These are phyloP conservation scores for Pulveroboletus sp. DNA, from an alignment of 768 basidiomycete genomes.

Conservation along the genomic window DNA sequence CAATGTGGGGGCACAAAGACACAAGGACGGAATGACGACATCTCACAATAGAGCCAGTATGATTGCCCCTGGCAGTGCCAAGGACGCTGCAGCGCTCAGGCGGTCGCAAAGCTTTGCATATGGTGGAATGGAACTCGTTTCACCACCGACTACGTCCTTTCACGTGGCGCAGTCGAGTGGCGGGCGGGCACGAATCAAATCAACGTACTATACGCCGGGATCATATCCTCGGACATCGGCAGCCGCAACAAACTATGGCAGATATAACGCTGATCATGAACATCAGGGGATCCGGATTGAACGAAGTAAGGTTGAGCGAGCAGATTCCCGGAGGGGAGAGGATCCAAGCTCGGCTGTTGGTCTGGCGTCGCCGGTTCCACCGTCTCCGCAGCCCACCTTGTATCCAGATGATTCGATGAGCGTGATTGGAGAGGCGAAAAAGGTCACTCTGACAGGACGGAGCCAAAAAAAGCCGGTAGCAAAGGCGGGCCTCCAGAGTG, in stretches of 20 bases:
- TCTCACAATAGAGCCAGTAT: conserved; percentile 21
- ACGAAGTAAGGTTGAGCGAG: conserved; percentile 30
- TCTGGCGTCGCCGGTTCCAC: conserved; percentile 31
- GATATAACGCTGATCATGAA: conserved; percentile 33
- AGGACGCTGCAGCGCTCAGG: conserved; percentile 20
- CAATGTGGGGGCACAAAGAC: conserved; percentile 29
- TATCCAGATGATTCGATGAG: conserved; percentile 74
- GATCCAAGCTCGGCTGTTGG: conserved; percentile 39
- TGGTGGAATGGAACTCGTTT: conserved; percentile 47
- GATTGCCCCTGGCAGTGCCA: conserved; percentile 15
- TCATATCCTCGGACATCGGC: conserved; percentile 52
- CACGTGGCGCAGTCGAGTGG: conserved; percentile 31
- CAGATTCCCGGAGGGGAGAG: conserved; percentile 41
- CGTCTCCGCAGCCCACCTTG: conserved; percentile 58
- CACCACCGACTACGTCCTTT: conserved; percentile 33
- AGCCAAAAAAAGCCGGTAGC: conserved; percentile 34
- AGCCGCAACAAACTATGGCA: conserved; percentile 33
- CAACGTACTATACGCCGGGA: conserved; percentile 57
- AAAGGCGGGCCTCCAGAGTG: conserved; percentile 20
- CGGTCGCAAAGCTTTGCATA: conserved; percentile 44
- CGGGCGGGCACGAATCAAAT: conserved; percentile 65
- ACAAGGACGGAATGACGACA: conserved; percentile 30
- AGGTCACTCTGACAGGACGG: conserved; percentile 21
- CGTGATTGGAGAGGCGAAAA: conserved; percentile 41
- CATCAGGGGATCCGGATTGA: conserved; percentile 28